Evolutionary conservation across 2,329 filamentous ascomycete species (phyloP).

Genomic region (Neonectria punicea): DNA sequence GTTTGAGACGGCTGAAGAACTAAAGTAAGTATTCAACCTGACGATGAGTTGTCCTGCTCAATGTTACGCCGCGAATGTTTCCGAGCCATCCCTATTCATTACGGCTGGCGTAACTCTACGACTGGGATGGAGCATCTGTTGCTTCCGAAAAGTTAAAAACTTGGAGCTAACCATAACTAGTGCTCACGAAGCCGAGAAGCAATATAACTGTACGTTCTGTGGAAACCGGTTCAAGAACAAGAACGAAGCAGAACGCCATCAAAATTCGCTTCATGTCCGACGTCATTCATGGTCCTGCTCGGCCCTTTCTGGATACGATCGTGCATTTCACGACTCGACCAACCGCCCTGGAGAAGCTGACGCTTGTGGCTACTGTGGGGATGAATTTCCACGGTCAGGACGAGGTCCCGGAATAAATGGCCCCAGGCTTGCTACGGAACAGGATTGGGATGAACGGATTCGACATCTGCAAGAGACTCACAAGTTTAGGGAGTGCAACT

Average conservation of each 20-base stretch:
- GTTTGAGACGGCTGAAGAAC: constrained; percentile 84
- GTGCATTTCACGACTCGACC: constrained; percentile 87
- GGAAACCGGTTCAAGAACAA: constrained; percentile 99
- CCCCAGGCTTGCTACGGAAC: constrained; percentile 70
- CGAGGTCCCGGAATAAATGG: constrained; percentile 49
- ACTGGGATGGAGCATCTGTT: neutral
- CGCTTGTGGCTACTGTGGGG: constrained; percentile 93
- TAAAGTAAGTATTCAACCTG: constrained; percentile 71
- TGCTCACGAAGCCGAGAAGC: constrained; percentile 91
- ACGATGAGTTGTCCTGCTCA: neutral
- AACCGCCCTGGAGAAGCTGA: constrained; percentile 75
- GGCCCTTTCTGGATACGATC: constrained; percentile 79
- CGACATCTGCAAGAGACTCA: constrained; percentile 90
- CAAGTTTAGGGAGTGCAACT: constrained; percentile 98
- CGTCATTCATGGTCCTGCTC: constrained; percentile 98
- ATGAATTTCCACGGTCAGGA: constrained; percentile 77
- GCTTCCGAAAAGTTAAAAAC: neutral
- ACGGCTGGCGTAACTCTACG: neutral
- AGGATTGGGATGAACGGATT: constrained; percentile 88
- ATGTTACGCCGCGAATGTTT: neutral
- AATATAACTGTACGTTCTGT: constrained; percentile 93
- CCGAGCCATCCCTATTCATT: too few relatives aligned
- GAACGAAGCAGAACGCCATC: constrained; percentile 95
- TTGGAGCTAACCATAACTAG: constrained; percentile 58
- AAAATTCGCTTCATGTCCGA: constrained; percentile 92